These are phyloP conservation scores for Tieghemostelium lacteum DNA, from an alignment of 78 protist genomes.

Conservation along the genomic window DNA sequence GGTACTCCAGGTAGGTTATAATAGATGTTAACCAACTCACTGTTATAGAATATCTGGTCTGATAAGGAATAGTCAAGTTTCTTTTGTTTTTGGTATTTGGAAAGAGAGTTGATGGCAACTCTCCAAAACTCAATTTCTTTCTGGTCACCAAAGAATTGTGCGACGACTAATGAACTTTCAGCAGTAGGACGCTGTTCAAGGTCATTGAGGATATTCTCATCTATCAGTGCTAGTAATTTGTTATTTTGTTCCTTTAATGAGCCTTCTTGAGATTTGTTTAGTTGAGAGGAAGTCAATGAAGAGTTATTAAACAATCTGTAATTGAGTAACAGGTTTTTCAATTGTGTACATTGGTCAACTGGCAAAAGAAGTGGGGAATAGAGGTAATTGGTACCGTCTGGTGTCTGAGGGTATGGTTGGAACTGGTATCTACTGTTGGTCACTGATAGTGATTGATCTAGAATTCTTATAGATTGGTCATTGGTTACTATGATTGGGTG, in stretches of 20 bases:
- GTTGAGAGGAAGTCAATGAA: neutral
- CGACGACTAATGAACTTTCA: conserved; percentile 12
- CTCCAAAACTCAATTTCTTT: conserved; percentile 54
- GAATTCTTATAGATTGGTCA: conserved; percentile 31
- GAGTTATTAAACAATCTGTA: neutral
- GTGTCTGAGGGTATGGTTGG: neutral
- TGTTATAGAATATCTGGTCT: conserved; percentile 4
- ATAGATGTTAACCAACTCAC: conserved; percentile 17
- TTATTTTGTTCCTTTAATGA: conserved; percentile 16
- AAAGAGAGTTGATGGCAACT: conserved; percentile 8
- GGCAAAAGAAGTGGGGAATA: conserved; percentile 58
- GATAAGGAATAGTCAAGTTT: neutral
- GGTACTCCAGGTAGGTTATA: neutral
- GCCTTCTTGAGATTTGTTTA: conserved; percentile 12
- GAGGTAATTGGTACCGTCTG: conserved; percentile 7
- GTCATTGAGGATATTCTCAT: neutral
- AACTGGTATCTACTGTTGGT: conserved; percentile 11
- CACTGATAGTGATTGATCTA: conserved; percentile 24
- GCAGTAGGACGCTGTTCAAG: neutral
- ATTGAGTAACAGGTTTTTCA: conserved; percentile 16
- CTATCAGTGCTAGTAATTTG: conserved; percentile 18
- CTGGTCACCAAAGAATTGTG: conserved; percentile 74
- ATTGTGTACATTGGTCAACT: conserved; percentile 5
- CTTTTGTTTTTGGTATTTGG: neutral
- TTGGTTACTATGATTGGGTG: conserved; percentile 33